Evolutionary conservation across 2,329 filamentous ascomycete species (phyloP), one percentile per base, ranked within the genome.

Genomic region (Thermomyces lanuginosus): DNA sequence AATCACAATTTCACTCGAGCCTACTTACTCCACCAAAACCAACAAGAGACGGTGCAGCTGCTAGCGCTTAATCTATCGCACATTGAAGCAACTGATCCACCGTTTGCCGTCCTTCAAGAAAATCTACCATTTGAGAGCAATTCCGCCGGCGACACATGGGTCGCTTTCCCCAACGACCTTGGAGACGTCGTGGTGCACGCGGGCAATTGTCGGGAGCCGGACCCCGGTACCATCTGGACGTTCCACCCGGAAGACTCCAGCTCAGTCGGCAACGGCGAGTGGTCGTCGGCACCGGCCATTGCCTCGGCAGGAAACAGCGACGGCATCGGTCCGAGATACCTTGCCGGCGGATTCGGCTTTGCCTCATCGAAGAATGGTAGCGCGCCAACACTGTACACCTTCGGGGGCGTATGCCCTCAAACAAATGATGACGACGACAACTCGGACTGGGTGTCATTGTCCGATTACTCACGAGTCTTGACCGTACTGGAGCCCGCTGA

Each of bases 351-450:
- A 8, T 60, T 89, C 27, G 63, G 72, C 13, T 92, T 83, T 47
- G 75, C 80, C 8, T 28, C 42, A 7, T 11, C 63, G 62, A 16
- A n/a, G n/a, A n/a, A 66, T 61, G 18, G 56, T 69, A 24, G 61
- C 61, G 19, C 69, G 64, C 38, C 34, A 28, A 37, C 45, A 20
- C 36, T 53, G 22, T 92, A 83, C 45, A 58, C 75, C 5, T 93
- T 92, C 51, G 86, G 83, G 18, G 86, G 86, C 39, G 92, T 93
- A 82, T 95, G 86, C 43, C 75, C 76, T 4, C 52, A 46, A 14
- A 39, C 43, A 2, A n/a, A n/a, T n/a, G n/a, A n/a, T n/a, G 50
- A 49, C 5, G 45, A 49, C n/a, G 50, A 57, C 11, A 45, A 52
- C 10, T 43, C 55, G 5, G 60, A 61, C 16, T 83, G 81, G 75